These are phyloP conservation scores for Kandelia obovata DNA, from an alignment of 345 rosid genomes.

Conservation along the genomic window DNA sequence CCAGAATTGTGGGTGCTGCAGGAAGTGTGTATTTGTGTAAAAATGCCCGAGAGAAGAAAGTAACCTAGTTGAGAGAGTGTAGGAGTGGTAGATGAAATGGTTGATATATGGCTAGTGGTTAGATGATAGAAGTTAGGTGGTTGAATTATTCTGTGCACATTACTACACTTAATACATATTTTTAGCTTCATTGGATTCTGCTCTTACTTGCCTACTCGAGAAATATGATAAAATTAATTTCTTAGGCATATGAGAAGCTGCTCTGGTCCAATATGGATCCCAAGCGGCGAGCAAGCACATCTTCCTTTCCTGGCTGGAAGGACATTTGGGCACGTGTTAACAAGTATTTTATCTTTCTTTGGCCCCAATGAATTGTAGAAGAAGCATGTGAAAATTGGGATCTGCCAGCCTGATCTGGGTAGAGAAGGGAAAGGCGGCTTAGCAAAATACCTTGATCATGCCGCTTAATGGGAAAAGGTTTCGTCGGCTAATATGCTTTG, in stretches of 20 bases:
- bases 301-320: too few relatives aligned
- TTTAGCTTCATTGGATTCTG: slow-evolving; percentile 8
- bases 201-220: not conserved
- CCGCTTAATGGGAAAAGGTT: too few relatives aligned
- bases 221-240: too few relatives aligned
- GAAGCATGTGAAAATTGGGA: not conserved
- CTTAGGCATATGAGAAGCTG: too few relatives aligned
- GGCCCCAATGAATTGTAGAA: too few relatives aligned
- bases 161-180: slow-evolving; percentile 31
- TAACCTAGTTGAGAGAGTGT: slow-evolving; percentile 18
- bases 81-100: slow-evolving; percentile 6
- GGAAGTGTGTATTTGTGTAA: not conserved
- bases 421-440: not conserved
- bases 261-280: not conserved
- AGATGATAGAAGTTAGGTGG: slow-evolving; percentile 22
- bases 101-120: slow-evolving; percentile 13
- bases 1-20: slow-evolving; percentile 1
- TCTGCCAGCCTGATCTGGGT: not conserved
- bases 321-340: too few relatives aligned
- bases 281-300: not conserved
- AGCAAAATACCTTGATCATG: too few relatives aligned
- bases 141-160: slow-evolving; percentile 42
- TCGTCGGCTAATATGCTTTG: too few relatives aligned
- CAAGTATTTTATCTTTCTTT: too few relatives aligned
- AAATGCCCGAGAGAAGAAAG: not conserved